phyloP scores from a whole-genome alignment of 2,329 filamentous ascomycete genomes.

The Cladophialophora bantiana region DNA sequence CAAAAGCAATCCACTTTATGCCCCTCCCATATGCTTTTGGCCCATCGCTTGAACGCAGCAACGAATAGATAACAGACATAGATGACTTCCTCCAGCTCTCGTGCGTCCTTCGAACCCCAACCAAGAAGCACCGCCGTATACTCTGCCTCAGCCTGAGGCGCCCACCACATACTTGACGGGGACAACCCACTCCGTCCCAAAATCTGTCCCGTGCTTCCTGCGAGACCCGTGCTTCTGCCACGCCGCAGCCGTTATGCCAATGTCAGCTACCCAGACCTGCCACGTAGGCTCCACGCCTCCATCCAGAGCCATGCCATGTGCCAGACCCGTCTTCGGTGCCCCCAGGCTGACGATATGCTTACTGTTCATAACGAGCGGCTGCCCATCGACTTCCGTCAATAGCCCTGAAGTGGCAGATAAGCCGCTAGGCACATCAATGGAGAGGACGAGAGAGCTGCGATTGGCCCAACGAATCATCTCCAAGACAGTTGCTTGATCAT shows the following conservation, averaged over 20 bases:
- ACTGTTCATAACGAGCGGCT: conserved; percentile 78
- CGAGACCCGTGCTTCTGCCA: conserved; percentile 42
- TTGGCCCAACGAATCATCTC: conserved; percentile 95
- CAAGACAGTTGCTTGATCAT: conserved; percentile 82
- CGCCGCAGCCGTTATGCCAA: conserved; percentile 63
- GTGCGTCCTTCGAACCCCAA: background rate
- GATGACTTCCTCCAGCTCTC: background rate
- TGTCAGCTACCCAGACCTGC: conserved; percentile 84
- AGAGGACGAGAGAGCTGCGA: conserved; percentile 71
- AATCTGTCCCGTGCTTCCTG: conserved; percentile 83
- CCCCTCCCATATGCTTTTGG: too few relatives aligned
- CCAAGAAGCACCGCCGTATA: background rate
- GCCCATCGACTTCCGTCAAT: conserved; percentile 70
- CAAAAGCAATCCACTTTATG: too few relatives aligned
- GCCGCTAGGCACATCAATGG: conserved; percentile 90
- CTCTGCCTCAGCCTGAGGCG: background rate
- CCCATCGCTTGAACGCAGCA: too few relatives aligned
- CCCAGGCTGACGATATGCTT: conserved; percentile 85
- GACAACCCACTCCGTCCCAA: conserved; percentile 87
- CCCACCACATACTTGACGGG: conserved; percentile 36
- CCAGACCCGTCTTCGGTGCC: conserved; percentile 81
- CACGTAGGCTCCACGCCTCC: conserved; percentile 59
- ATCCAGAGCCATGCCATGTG: conserved; percentile 72
- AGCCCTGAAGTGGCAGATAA: conserved; percentile 55
- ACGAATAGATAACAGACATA: background rate